These are phyloP conservation scores for Kandelia obovata DNA, from an alignment of 345 rosid genomes.

Conservation along the genomic window DNA sequence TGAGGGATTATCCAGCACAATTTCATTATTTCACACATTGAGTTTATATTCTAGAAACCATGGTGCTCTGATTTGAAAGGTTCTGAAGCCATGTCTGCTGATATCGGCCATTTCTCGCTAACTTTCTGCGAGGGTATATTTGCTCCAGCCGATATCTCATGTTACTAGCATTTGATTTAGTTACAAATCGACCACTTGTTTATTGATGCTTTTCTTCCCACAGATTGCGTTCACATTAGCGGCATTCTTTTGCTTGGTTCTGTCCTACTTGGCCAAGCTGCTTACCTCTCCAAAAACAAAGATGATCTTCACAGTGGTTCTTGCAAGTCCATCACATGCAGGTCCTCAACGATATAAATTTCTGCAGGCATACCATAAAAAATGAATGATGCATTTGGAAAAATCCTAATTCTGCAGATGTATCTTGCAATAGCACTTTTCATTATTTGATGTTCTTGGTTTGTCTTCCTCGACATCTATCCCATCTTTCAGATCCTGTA, in stretches of 20 bases:
- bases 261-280: conserved; percentile 22
- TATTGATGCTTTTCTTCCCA: neutral
- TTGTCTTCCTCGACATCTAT: conserved; percentile 31
- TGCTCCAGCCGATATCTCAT: neutral
- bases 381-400: neutral
- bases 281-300: conserved; percentile 20
- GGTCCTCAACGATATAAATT: neutral
- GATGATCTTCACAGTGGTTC: conserved; percentile 14
- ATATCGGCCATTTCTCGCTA: neutral
- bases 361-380: neutral
- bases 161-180: neutral
- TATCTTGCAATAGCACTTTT: conserved; percentile 34
- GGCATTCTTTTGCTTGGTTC: conserved; percentile 17
- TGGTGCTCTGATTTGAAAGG: neutral
- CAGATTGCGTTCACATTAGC: conserved; percentile 19
- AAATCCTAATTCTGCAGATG: neutral
- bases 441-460: conserved; percentile 27
- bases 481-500: conserved; percentile 12
- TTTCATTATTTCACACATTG: neutral
- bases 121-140: neutral
- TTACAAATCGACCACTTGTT: neutral
- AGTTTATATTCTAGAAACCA: neutral
- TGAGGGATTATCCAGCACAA: neutral
- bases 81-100: neutral
- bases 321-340: conserved; percentile 15